Percentiles rank a stretch among this genome's conserved stretches.
Evolutionary conservation across 2,329 filamentous ascomycete species (phyloP).

Genomic region (Alternaria sp.): DNA sequence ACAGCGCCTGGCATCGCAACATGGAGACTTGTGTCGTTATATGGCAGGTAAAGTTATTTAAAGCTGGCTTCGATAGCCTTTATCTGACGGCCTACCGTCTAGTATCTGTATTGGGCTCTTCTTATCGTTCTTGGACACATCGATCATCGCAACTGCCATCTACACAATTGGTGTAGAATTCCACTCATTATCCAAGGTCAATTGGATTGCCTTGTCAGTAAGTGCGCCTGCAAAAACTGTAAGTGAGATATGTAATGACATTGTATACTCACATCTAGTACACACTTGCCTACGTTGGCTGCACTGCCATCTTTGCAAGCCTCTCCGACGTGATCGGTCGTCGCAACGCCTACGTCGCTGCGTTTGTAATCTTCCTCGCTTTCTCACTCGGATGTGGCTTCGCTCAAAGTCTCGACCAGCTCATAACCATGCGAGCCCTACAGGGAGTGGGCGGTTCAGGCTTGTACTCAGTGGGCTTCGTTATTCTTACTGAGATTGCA

Average conservation of each 20-base stretch:
- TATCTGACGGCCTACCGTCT: neutral
- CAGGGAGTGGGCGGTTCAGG: conserved; percentile 47
- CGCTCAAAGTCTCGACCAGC: conserved; percentile 36
- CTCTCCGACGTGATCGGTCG: conserved; percentile 46
- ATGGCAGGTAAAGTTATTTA: neutral
- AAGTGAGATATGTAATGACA: no score
- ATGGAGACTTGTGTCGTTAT: conserved; percentile 1
- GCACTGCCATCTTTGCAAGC: conserved; percentile 52
- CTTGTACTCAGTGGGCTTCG: conserved; percentile 36
- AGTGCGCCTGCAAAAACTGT: no score
- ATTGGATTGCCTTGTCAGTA: conserved; percentile 29
- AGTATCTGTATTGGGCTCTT: conserved; percentile 64
- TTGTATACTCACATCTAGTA: conserved; percentile 9
- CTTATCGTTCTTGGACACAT: conserved; percentile 66
- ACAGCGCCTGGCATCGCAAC: neutral
- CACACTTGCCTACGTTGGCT: conserved; percentile 63
- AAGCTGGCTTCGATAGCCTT: neutral
- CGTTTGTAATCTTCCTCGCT: conserved; percentile 35
- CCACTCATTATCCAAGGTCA: conserved; percentile 37
- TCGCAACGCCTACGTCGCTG: conserved; percentile 34
- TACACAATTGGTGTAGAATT: conserved; percentile 65
- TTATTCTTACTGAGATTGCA: conserved; percentile 43
- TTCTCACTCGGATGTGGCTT: conserved; percentile 47
- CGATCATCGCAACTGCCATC: conserved; percentile 67
- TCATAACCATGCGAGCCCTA: conserved; percentile 46